phyloP scores from a whole-genome alignment of 2,329 filamentous ascomycete species.

The Neonectria coccinea region DNA sequence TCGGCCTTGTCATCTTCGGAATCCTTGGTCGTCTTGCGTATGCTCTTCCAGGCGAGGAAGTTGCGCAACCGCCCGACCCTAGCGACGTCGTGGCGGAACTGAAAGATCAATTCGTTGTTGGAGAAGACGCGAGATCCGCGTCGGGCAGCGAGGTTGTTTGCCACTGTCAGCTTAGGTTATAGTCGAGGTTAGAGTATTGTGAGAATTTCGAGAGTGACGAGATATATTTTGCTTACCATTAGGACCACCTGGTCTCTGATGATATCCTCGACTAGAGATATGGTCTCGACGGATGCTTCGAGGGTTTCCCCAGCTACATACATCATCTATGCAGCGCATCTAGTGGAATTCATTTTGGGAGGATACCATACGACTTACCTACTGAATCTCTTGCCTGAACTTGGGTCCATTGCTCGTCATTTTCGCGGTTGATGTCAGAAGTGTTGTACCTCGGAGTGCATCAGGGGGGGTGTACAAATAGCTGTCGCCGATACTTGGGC shows the following conservation, averaged over 20 bases:
- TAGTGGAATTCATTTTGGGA: not conserved
- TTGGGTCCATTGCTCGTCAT: not conserved
- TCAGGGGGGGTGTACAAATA: not conserved
- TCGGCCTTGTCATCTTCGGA: conserved; percentile 89
- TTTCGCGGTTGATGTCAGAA: not conserved
- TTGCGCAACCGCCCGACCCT: conserved; percentile 94
- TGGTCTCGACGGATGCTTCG: conserved; percentile 78
- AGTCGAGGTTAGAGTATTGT: not conserved
- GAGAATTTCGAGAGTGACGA: not conserved
- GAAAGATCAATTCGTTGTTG: conserved; percentile 90
- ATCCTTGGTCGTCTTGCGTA: conserved; percentile 95
- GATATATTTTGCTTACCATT: conserved; percentile 69
- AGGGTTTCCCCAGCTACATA: conserved; percentile 34
- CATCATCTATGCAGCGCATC: conserved; percentile 33
- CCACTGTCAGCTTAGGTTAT: conserved; percentile 75
- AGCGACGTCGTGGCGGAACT: conserved; percentile 93
- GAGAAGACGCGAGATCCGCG: conserved; percentile 90
- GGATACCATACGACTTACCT: not conserved
- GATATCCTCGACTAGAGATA: conserved; percentile 93
- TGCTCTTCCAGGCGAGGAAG: conserved; percentile 97
- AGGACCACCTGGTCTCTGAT: conserved; percentile 95
- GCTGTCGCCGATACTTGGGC: not conserved
- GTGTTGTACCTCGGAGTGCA: not conserved
- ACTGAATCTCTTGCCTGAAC: conserved; percentile 29
- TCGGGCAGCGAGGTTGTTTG: conserved; percentile 87